Base-by-base conservation (phyloP, 1,284 basidiomycete species). In the Sphaerobolus stellatus region DNA sequence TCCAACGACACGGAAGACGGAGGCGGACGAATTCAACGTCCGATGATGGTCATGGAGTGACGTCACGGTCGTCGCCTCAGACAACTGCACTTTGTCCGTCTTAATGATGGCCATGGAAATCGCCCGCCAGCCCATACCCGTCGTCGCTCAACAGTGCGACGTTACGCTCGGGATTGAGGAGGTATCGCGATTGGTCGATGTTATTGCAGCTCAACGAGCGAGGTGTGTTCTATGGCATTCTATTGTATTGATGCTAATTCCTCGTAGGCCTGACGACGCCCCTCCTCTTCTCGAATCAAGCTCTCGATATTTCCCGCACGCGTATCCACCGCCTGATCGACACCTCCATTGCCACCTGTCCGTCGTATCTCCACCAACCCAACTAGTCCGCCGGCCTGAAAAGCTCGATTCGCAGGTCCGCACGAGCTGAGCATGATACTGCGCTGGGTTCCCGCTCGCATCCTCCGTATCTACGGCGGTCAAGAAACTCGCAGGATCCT, bases 401-500 rank as follows among this genome's bases (percentile, higher is more conserved):
- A 95, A 67, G 83, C 90, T 4, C 72, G 75, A 48, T 89, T 94
- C 65, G 90, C 92, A 0, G 85, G 84, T 13, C 87, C 91, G 22
- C 86, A 93, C 58, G 91, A 94, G 64, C 75, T 96, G 5, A 91
- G 87, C 2, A 92, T 92, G 88, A 82, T 85, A 60, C 75, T 94
- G 22, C 82, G 92, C 7, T 95, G 92, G 92, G 89, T 86, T 40
- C 77, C 94, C 8, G 84, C 84, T 14, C 74, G 90, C 40, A 81
- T 90, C 50, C 79, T 89, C 53, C 66, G 87, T 60, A 75, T 85
- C 9, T 77, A 82, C n/a, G 78, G 76, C 38, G 85, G 81, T 14
- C 79, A 80, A 54, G 86, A 84, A 61, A 79, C 84, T 56, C 83
- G 84, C 53, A 92, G 88, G 20, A 69, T 93, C 30, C 67, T 94